Evolutionary conservation across 257 asterid species (phyloP).

Genomic region (Solanum megistacrolobum): DNA sequence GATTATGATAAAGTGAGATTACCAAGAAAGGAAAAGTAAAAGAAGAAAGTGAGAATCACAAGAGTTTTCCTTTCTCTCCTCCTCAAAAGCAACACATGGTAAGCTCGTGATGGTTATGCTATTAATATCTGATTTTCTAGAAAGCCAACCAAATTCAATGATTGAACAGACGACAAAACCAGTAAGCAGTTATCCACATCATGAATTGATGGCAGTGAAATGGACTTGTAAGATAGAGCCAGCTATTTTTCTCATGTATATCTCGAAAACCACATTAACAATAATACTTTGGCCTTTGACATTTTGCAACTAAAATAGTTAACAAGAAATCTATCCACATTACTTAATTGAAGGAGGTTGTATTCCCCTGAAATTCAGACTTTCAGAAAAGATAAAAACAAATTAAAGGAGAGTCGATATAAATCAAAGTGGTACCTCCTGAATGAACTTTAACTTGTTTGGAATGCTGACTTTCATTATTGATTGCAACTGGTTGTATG

Average conservation of each 20-base stretch:
- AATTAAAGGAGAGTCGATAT: background rate
- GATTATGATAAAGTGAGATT: background rate
- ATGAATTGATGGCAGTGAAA: background rate
- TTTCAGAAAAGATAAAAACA: background rate
- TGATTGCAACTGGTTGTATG: conserved; percentile 7
- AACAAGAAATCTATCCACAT: background rate
- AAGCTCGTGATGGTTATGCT: background rate
- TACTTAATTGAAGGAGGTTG: background rate
- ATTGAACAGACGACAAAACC: background rate
- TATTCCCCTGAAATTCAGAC: background rate
- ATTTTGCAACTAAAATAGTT: background rate
- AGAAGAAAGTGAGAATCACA: background rate
- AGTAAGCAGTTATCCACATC: background rate
- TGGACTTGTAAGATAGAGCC: background rate
- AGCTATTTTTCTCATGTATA: background rate
- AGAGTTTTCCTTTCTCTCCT: background rate
- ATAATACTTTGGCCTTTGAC: background rate
- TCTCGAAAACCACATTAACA: background rate
- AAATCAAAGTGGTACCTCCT: conserved; percentile 19
- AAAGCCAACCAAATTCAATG: background rate
- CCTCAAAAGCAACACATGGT: background rate
- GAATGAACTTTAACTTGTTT: conserved; percentile 17
- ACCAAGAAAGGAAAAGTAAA: background rate
- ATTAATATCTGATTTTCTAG: background rate
- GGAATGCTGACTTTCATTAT: conserved; percentile 19